Percentiles rank a stretch among this genome's conserved stretches.
Evolutionary conservation across 2,329 filamentous ascomycete species (phyloP).

Genomic region (Colletotrichum sp.): DNA sequence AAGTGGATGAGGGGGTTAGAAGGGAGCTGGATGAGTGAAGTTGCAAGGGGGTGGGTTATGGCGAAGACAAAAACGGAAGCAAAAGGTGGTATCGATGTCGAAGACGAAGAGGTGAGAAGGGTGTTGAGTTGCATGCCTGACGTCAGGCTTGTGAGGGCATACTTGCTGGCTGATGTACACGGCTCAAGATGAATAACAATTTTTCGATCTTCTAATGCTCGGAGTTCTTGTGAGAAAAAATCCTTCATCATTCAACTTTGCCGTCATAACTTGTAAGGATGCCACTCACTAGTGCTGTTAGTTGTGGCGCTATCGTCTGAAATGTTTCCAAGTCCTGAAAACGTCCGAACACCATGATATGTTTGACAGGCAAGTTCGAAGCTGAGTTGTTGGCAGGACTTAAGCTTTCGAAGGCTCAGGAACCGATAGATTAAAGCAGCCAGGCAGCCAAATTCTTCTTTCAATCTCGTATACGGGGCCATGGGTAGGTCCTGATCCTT

Average conservation of each 20-base stretch:
- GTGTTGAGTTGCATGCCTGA: neutral
- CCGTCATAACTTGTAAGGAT: too few relatives aligned
- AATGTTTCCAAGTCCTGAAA: accelerated
- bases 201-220: neutral
- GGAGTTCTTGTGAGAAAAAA: too few relatives aligned
- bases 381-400: neutral
- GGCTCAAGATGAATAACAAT: accelerated
- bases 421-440: neutral
- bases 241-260: too few relatives aligned
- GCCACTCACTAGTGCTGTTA: too few relatives aligned
- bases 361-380: neutral
- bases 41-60: constrained; percentile 5
- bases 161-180: neutral
- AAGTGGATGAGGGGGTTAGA: constrained; percentile 6
- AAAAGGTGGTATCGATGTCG: neutral
- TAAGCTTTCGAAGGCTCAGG: neutral
- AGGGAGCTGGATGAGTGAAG: constrained; percentile 7
- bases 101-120: neutral
- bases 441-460: neutral
- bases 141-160: constrained; percentile 9
- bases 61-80: neutral
- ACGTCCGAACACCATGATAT: neutral
- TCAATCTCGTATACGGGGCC: neutral
- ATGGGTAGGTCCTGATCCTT: neutral
- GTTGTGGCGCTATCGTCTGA: neutral